Base-by-base conservation (phyloP, 192 early-diverging fungal species). In the Coemansia sp. region DNA sequence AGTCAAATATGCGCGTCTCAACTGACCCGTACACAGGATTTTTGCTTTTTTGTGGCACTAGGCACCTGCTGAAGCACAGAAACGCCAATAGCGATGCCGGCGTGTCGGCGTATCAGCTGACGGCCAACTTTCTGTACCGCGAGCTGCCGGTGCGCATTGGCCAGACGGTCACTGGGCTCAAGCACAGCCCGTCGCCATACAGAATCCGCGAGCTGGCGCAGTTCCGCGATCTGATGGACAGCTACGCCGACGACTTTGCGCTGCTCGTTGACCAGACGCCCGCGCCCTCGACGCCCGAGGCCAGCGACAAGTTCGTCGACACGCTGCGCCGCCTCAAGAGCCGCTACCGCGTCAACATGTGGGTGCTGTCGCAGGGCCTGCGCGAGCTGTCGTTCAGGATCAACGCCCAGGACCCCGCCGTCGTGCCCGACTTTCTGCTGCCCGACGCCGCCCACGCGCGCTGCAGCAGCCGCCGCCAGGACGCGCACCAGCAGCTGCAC, bases 111-210 rank as follows among this genome's bases (percentile, higher is more conserved):
- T 65, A 67, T 29, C 62, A 61, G 17, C 63, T 77, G 30, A 66
- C 81, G 3, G 79, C 81, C 1, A 58, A 63, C 26, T 83, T 83
- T 30, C 37, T 83, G 51, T 62, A 81, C 59, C 77, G 70, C 43
- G 79, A 83, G 46, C 59, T 83, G 38, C 78, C 79, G 15, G 76
- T 81, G 37, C 73, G 81, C n/a, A 64, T 83, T 19, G 77, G 77
- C 9, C 79, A 83, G 52, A 76, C 79, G 4, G 56, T 78, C 14
- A 67, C 58, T 6, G 61, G 78, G 34, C 66, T 83, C 19, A 67
- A 67, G 52, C 58, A 72, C 13, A 72, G 55, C 17, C 57, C 67
- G 33, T 58, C 73, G 27, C 72, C 67, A 8, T 61, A 70, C 55
- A 70, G 72, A 24, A 68, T 81, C 50, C 50, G 50, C 0, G 55